Conservation (phyloP, 345 rosid genomes). For the Brassica nigra region DNA sequence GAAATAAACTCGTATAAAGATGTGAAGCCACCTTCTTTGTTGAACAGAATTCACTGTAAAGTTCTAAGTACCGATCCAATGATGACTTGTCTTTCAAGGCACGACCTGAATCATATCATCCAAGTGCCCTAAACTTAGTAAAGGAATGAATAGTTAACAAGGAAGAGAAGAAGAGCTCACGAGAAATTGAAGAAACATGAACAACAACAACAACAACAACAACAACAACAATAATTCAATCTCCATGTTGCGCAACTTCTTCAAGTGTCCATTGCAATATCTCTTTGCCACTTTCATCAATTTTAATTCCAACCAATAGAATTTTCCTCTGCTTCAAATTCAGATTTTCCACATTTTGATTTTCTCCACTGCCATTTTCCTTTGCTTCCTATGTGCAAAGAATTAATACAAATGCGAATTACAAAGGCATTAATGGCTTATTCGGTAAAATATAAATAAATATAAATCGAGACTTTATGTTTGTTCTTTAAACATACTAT, state of each 20-base stretch:
- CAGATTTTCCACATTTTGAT: conserved; percentile 35
- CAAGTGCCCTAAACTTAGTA: not conserved
- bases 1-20: not conserved
- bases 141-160: not conserved
- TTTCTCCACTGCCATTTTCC: conserved; percentile 46
- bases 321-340: conserved; percentile 48
- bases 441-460: not conserved
- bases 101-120: conserved; percentile 48
- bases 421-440: not conserved
- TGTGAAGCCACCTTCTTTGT: conserved; percentile 55
- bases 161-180: conserved; percentile 37
- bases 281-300: conserved; percentile 65
- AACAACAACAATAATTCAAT: conserved; percentile 61
- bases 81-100: conserved; percentile 44
- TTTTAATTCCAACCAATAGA: conserved; percentile 69
- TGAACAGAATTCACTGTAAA: conserved; percentile 62
- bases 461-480: not conserved
- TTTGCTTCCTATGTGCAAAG: not conserved
- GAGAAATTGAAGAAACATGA: conserved; percentile 64
- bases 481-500: conserved; percentile 1
- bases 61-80: conserved; percentile 61
- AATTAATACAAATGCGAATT: conserved; percentile 21
- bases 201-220: conserved; percentile 56
- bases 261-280: conserved; percentile 77
- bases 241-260: conserved; percentile 84